phyloP scores from a whole-genome alignment of 352 stramenopile species.

The Globisporangium radiosum region DNA sequence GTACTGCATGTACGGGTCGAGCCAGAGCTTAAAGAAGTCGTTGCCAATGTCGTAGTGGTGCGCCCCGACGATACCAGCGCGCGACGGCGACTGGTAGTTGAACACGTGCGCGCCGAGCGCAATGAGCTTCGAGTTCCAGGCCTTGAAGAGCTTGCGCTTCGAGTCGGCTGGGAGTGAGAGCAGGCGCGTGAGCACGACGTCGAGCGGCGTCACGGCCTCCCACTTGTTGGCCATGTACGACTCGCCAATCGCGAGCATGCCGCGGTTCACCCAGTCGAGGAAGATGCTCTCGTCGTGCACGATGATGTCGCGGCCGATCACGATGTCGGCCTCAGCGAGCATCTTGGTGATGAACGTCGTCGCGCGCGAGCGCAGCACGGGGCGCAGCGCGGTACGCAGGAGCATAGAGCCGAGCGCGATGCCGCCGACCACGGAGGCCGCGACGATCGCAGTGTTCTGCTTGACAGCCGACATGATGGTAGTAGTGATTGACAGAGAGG shows the following conservation, averaged over 20 bases:
- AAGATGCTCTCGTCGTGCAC: slow-evolving; percentile 82
- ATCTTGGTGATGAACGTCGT: slow-evolving; percentile 79
- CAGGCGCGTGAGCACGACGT: slow-evolving; percentile 70
- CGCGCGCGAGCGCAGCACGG: slow-evolving; percentile 55
- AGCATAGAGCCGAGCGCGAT: slow-evolving; percentile 64
- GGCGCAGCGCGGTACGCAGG: slow-evolving; percentile 57
- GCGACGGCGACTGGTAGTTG: slow-evolving; percentile 84
- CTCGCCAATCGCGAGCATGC: slow-evolving; percentile 82
- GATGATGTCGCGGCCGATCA: slow-evolving; percentile 73
- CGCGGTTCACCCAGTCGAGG: slow-evolving; percentile 79
- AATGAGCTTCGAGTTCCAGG: slow-evolving; percentile 82
- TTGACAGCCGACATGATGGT: slow-evolving; percentile 34
- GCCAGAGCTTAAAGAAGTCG: slow-evolving; percentile 87
- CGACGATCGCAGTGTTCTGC: slow-evolving; percentile 68
- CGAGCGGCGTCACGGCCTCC: slow-evolving; percentile 75
- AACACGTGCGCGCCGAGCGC: slow-evolving; percentile 70
- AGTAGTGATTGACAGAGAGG: background rate
- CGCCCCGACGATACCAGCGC: slow-evolving; percentile 72
- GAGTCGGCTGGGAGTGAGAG: slow-evolving; percentile 59
- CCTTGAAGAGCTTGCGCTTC: slow-evolving; percentile 83
- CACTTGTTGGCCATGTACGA: slow-evolving; percentile 88
- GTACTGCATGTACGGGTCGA: slow-evolving; percentile 86
- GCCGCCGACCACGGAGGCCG: slow-evolving; percentile 51
- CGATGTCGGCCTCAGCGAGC: slow-evolving; percentile 73
- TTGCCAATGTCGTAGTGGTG: slow-evolving; percentile 87